Evolutionary conservation across 2,329 filamentous ascomycete genomes (phyloP), one percentile per base, ranked within the genome.

Genomic region (Aureobasidium melanogenum): DNA sequence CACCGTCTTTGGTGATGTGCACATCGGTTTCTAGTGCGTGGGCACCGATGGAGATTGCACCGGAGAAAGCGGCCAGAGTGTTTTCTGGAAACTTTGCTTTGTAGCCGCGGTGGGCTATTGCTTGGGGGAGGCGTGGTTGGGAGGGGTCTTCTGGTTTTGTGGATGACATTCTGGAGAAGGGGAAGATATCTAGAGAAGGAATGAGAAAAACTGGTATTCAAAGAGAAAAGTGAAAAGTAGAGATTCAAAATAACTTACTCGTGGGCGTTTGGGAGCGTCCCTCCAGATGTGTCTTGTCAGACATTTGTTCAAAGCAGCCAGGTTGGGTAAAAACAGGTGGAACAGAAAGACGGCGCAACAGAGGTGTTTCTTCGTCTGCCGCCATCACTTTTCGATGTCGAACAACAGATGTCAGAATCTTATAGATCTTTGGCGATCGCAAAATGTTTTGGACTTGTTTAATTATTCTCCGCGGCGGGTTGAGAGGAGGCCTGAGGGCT

Each of bases 11-110:
- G 15, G 89, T 87, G 36, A 97, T 75, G 71, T 95, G 92, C 9
- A 97, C 74, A 69, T 97, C 93, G 19, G 91, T 95, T 76, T 97
- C 93, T 30, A 97, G 77, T 0, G 88, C 93, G 68, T 95, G 84
- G 0, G 89, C 84, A 22, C 90, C 90, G 19, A 84, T 85, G 34
- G 84, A 77, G 2, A 93, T 81, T 1, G 91, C 92, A 30, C 82
- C 87, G 62, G 78, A 78, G 75, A 96, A 95, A 8, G 89, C 88
- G 17, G 79, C 82, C 81, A 97, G 85, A 1, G 89, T 88, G 75
- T 97, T 97, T 74, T 97, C 93, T 0, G 93, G 91, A 66, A 82
- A 89, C 56, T 80, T 80, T 0, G 86, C 85, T 71, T 89, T 93
- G 79, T 87, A 91, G 47, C 89, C 89, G 62, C 89, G 81, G 76